Evolutionary conservation across 352 stramenopile genomes (phyloP), one percentile per base, ranked within the genome.

Genomic region (Globisporangium splendens): DNA sequence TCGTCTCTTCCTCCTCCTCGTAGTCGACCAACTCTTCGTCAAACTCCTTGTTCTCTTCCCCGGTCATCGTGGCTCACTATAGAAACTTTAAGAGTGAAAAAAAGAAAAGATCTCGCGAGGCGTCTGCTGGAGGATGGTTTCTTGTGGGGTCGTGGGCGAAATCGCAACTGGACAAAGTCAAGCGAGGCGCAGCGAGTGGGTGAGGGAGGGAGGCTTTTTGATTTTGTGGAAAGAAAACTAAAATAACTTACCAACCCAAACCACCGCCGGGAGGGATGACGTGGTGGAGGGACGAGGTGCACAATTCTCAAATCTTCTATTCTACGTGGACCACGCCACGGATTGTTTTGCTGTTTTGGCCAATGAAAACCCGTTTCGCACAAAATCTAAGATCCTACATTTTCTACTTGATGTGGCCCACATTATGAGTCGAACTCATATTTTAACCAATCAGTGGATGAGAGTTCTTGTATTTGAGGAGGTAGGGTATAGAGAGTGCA

Each of bases 21-120:
- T 95, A 95, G 77, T 95, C 86, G 63, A 95, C 82, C 49, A 95
- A 65, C 65, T 95, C 86, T 65, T 95, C 86, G 66, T 92, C 86
- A 61, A 91, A 90, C 69, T 93, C 83, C 70, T 95, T 93, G 77
- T 91, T 95, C 61, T 93, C 85, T 67, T 94, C 85, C 46, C 67
- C 73, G 15, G 83, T 77, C 81, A 91, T 92, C 50, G 20, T 86
- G 49, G 46, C 35, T 62, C 10, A 44, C 13, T 44, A 44, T 8
- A 35, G 28, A 35, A 35, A 35, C 28, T 35, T 6, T 35, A 35
- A 35, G 28, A 35, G 28, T n/a, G 35, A 13, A 41, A 41, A 41
- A 41, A 13, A n/a, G 10, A n/a, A 44, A 44, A 44, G 39, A 44
- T 44, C 39, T 35, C 28, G 28, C 28, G 28, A 31, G 5, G 5